Evolutionary conservation across 2,329 filamentous ascomycete species (phyloP).

Genomic region (Biscogniauxia sp.): DNA sequence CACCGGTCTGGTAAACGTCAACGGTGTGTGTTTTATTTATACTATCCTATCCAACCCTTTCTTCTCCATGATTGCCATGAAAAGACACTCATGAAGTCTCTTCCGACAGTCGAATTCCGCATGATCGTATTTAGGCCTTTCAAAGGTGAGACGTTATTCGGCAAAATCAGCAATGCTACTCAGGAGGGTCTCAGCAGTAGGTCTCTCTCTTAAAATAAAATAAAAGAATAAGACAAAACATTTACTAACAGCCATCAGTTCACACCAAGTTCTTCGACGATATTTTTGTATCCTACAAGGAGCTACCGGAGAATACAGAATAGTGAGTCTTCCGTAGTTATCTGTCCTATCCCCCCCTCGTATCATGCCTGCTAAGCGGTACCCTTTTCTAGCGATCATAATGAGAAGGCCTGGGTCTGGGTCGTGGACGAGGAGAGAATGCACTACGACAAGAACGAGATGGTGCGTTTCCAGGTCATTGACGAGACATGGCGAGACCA

Average conservation of each 20-base stretch:
- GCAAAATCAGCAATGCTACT: conserved; percentile 74
- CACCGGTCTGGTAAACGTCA: conserved; percentile 88
- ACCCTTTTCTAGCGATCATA: conserved; percentile 56
- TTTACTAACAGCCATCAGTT: conserved; percentile 46
- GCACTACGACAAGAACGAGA: conserved; percentile 88
- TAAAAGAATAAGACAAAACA: background rate
- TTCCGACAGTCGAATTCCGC: conserved; percentile 75
- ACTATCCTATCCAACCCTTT: too few species aligned
- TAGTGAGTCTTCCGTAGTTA: conserved; percentile 57
- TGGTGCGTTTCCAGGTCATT: conserved; percentile 81
- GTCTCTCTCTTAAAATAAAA: conserved; percentile 15
- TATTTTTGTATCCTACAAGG: conserved; percentile 73
- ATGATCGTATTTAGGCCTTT: conserved; percentile 94
- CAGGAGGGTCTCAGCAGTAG: conserved; percentile 69
- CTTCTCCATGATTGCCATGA: background rate
- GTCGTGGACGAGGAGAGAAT: conserved; percentile 69
- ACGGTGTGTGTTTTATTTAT: conserved; percentile 55
- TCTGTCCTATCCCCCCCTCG: conserved; percentile 11
- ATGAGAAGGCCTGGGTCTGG: conserved; percentile 84
- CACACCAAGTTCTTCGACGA: conserved; percentile 93
- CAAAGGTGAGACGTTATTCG: conserved; percentile 87
- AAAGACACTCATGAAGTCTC: background rate
- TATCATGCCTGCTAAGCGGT: conserved; percentile 25
- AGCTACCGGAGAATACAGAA: conserved; percentile 71
- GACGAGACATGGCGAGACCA: conserved; percentile 91